A percentile compares a stretch with the other conserved stretches of the same genome.
phyloP scores from a whole-genome alignment of 176 grass and related monocot species.

The Pharus latifolius region DNA sequence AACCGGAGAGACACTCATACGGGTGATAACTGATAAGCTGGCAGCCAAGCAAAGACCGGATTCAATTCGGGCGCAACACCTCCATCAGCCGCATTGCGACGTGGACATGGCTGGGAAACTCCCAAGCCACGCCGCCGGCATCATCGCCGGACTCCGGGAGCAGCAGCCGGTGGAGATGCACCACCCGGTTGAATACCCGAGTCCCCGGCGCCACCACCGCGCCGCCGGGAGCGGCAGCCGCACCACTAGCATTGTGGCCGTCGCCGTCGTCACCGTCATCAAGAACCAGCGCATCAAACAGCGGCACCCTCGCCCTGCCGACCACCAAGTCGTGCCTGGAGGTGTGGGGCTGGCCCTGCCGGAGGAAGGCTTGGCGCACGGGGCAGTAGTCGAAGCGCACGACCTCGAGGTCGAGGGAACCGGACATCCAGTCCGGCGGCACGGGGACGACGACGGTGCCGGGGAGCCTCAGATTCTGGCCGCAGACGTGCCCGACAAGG shows the following conservation, averaged over 20 bases:
- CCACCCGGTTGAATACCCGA: background rate
- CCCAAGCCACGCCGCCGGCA: background rate
- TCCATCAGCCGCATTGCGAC: background rate
- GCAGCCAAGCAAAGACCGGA: too few relatives aligned
- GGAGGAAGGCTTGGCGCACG: background rate
- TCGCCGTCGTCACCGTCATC: background rate
- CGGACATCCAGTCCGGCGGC: background rate
- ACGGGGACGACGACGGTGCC: too few relatives aligned
- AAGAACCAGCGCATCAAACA: slow-evolving; percentile 3
- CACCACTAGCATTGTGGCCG: too few relatives aligned
- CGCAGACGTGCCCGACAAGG: too few relatives aligned
- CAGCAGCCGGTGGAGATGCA: background rate
- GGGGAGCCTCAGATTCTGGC: too few relatives aligned
- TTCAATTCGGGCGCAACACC: too few relatives aligned
- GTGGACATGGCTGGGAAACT: background rate
- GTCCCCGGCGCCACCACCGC: slow-evolving; percentile 1
- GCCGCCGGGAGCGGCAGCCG: too few relatives aligned
- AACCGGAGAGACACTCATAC: too few relatives aligned
- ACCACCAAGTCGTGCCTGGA: background rate
- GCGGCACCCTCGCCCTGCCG: background rate
- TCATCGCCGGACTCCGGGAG: background rate
- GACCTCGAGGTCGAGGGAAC: background rate
- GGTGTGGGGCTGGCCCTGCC: slow-evolving; percentile 15
- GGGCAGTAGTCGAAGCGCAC: background rate
- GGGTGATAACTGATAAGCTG: too few relatives aligned